phyloP scores from a whole-genome alignment of 2,329 filamentous ascomycete genomes.

The Venturia nashicola region DNA sequence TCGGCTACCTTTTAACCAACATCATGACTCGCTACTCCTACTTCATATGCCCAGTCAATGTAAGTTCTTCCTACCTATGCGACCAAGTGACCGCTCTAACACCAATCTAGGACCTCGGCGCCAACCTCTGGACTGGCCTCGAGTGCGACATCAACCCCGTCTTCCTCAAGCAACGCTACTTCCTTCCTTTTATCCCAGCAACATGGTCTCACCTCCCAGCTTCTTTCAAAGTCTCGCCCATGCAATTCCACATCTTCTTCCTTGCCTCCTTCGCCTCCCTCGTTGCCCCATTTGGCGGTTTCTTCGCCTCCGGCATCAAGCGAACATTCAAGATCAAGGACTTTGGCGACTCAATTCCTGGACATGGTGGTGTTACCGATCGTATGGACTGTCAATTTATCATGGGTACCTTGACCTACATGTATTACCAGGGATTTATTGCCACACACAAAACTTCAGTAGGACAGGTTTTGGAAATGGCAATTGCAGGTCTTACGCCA shows the following conservation, averaged over 20 bases:
- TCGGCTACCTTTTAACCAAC: conserved; percentile 71
- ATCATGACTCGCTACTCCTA: conserved; percentile 84
- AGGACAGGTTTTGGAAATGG: conserved; percentile 78
- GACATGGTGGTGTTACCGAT: conserved; percentile 95
- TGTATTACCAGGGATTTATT: conserved; percentile 98
- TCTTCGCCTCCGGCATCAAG: conserved; percentile 96
- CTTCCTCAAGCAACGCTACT: conserved; percentile 68
- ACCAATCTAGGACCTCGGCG: conserved; percentile 58
- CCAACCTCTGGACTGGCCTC: conserved; percentile 83
- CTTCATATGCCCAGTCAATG: conserved; percentile 94
- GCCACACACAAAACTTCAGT: conserved; percentile 76
- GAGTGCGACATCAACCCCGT: conserved; percentile 85
- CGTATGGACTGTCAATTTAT: conserved; percentile 99
- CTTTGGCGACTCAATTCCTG: conserved; percentile 95
- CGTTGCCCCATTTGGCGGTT: conserved; percentile 93
- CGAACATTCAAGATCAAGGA: conserved; percentile 99
- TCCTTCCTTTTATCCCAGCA: conserved; percentile 44
- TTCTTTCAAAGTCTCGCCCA: conserved; percentile 67
- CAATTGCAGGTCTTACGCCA: conserved; percentile 73
- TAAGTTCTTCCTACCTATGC: conserved; percentile 25
- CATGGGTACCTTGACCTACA: conserved; percentile 97
- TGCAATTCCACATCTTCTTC: conserved; percentile 85
- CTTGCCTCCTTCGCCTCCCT: conserved; percentile 91
- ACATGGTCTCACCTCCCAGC: conserved; percentile 58
- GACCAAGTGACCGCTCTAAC: conserved; percentile 11